Evolutionary conservation across 768 basidiomycete species (phyloP), one percentile per base, ranked within the genome.

Genomic region (Hemileccinum impolitum): DNA sequence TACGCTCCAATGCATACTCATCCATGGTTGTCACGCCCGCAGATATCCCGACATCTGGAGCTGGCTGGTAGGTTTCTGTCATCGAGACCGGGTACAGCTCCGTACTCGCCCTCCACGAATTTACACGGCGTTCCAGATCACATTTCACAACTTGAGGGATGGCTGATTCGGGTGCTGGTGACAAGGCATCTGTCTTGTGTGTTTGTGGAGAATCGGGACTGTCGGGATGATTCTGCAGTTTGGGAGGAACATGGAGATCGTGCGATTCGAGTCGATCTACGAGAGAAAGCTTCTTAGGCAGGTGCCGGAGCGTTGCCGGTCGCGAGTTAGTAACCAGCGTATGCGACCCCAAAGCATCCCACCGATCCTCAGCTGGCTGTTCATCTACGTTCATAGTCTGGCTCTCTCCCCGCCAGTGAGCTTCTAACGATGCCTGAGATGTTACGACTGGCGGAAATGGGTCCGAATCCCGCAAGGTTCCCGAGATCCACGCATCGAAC

Each of bases 401-500:
- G 64, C 78, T 85, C 28, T 80, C 82, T 18, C 64, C 74, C n/a
- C 75, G 74, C 64, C 70, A 75, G 14, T 70, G 71, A 18, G 77
- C 45, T 2, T 15, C 45, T 7, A 76, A 75, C 28, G 77, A 68
- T 44, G 66, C 50, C 38, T 74, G 62, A 23, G 76, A 62, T 36
- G 65, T 61, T 7, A 66, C 67, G 26, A 72, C 69, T 31, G 72
- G 64, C 23, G 71, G 63, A 32, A 69, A 58, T 53, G 52, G 75
- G 59, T 45, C 69, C 54, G 17, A 70, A 67, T 47, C 77, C 64
- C n/a, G 76, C 66, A 31, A 73, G 66, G 40, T 80, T 49, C 87
- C 72, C 1, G 76, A 72, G 18, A 82, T 51, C 88, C 89, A 95
- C 0, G 81, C 70, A 15, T 80, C 70, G 57, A 83, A 88, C 92